Conservation (phyloP, 179 eudicot species). For the Spinacia oleracea region DNA sequence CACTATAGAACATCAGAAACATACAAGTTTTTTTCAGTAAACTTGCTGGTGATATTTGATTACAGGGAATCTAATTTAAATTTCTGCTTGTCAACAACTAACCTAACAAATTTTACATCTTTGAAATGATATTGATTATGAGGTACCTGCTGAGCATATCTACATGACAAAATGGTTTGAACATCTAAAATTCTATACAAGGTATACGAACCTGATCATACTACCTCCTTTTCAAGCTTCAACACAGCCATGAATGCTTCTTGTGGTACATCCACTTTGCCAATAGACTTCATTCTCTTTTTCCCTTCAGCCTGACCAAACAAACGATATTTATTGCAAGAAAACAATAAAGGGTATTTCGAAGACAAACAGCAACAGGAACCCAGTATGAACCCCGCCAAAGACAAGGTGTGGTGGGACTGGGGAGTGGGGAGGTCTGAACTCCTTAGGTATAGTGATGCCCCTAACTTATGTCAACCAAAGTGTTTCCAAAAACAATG, state of each 20-base stretch:
- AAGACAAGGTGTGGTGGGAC: neutral
- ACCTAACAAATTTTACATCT: slow-evolving; percentile 3
- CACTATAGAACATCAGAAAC: neutral
- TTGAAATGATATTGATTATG: neutral
- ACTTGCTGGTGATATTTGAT: slow-evolving; percentile 1
- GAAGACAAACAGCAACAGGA: neutral
- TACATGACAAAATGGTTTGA: slow-evolving; percentile 3
- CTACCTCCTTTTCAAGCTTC: slow-evolving; percentile 93
- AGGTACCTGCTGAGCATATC: neutral
- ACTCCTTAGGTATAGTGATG: neutral
- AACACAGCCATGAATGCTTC: slow-evolving; percentile 99
- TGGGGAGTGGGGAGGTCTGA: neutral
- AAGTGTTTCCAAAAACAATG: neutral
- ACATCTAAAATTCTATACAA: slow-evolving; percentile 24
- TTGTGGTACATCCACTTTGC: slow-evolving; percentile 94
- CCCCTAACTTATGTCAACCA: neutral
- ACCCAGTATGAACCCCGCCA: neutral
- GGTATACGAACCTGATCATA: slow-evolving; percentile 43
- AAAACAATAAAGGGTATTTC: neutral
- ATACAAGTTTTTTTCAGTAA: neutral
- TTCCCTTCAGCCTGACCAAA: slow-evolving; percentile 87
- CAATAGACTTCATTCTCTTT: slow-evolving; percentile 96
- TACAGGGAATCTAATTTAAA: neutral
- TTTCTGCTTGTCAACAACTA: neutral
- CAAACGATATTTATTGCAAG: neutral